phyloP scores from a whole-genome alignment of 139 green algal species.

The Trebouxia sp. region DNA sequence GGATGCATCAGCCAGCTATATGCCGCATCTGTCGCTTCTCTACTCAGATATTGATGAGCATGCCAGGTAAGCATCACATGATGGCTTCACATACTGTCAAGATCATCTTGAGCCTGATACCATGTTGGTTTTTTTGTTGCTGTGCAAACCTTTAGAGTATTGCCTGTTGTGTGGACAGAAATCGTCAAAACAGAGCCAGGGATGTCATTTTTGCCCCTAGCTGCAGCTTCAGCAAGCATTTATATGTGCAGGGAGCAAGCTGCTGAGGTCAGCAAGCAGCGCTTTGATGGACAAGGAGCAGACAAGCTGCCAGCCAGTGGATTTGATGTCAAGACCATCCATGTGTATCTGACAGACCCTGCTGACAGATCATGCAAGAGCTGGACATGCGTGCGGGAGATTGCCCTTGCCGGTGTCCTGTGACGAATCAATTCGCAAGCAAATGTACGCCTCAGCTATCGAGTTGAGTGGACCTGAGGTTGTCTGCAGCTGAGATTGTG shows the following conservation, averaged over 20 bases:
- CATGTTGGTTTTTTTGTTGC: neutral
- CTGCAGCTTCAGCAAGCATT: no score
- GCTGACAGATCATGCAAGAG: neutral
- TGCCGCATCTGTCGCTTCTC: slow-evolving; percentile 20
- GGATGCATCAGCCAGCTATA: neutral
- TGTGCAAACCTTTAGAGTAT: neutral
- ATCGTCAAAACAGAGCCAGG: no score
- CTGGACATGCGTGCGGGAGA: neutral
- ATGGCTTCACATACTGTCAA: neutral
- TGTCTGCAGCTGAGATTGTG: no score
- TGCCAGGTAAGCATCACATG: neutral
- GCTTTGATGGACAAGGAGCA: neutral
- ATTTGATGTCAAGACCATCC: slow-evolving; percentile 22
- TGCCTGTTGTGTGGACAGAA: no score
- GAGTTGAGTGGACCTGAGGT: no score
- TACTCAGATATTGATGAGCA: slow-evolving; percentile 28
- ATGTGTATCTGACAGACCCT: neutral
- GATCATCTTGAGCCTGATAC: neutral
- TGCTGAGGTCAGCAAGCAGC: neutral
- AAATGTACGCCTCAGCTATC: no score
- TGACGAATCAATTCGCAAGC: no score
- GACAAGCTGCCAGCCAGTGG: neutral
- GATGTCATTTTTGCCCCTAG: no score
- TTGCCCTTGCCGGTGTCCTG: neutral
- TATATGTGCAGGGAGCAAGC: neutral